These are phyloP conservation scores for Ogataea populi-albae DNA, from an alignment of 805 yeast genomes.

Conservation along the genomic window DNA sequence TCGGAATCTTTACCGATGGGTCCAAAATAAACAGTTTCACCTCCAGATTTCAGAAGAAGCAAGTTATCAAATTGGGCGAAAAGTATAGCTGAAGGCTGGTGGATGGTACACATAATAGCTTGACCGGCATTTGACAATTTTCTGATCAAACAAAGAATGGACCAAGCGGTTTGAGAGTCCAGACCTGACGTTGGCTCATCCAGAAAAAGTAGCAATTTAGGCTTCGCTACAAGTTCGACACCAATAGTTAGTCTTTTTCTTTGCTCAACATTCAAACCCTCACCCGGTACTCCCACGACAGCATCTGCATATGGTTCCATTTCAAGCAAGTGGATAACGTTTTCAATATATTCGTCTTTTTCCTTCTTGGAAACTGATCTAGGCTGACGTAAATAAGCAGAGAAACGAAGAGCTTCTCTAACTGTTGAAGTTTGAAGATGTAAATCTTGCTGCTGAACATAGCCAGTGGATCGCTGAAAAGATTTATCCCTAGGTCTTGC, in stretches of 20 bases:
- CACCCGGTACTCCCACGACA: slow-evolving; percentile 42
- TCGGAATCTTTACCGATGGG: slow-evolving; percentile 54
- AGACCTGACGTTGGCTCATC: slow-evolving; percentile 62
- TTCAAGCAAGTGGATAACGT: slow-evolving; percentile 43
- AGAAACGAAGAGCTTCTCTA: slow-evolving; percentile 46
- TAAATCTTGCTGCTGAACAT: slow-evolving; percentile 55
- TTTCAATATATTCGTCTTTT: slow-evolving; percentile 47
- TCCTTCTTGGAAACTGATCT: slow-evolving; percentile 37
- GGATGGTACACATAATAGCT: slow-evolving; percentile 64
- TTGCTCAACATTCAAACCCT: slow-evolving; percentile 51
- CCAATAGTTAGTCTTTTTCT: slow-evolving; percentile 51
- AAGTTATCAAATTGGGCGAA: slow-evolving; percentile 72
- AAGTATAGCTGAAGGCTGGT: slow-evolving; percentile 77
- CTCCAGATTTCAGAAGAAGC: slow-evolving; percentile 62
- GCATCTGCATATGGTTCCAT: slow-evolving; percentile 55
- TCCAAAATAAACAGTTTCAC: slow-evolving; percentile 70
- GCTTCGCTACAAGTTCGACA: slow-evolving; percentile 52
- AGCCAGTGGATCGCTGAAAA: slow-evolving; percentile 50
- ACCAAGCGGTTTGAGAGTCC: slow-evolving; percentile 57
- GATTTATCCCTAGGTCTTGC: slow-evolving; percentile 44
- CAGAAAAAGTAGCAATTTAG: slow-evolving; percentile 46
- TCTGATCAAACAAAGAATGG: slow-evolving; percentile 48
- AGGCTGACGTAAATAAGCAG: slow-evolving; percentile 46
- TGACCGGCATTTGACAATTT: slow-evolving; percentile 48
- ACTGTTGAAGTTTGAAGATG: slow-evolving; percentile 48